Percentiles rank a stretch among this genome's conserved stretches.
Evolutionary conservation across 2,329 filamentous ascomycete species (phyloP).

Genomic region (Penicillium sp.): DNA sequence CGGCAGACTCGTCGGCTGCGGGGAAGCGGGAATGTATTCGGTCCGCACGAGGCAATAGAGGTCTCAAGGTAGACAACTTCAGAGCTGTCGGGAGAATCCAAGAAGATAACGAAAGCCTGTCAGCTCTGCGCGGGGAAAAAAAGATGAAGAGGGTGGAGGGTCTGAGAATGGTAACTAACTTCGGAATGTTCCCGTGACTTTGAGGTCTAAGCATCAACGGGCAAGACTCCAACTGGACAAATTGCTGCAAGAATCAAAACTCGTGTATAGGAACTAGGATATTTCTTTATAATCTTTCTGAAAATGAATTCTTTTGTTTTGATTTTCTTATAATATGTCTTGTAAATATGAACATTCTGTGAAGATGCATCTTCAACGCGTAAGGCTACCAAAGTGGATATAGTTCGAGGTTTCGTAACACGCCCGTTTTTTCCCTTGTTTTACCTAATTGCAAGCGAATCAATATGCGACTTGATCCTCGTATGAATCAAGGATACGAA

Average conservation of each 20-base stretch:
- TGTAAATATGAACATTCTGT: not conserved
- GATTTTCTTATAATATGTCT: not conserved
- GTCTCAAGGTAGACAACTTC: not conserved
- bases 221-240: slow-evolving; percentile 19
- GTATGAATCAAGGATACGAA: not conserved
- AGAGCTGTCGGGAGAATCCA: not conserved
- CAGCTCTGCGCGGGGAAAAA: slow-evolving; percentile 5
- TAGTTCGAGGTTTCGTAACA: slow-evolving; percentile 15
- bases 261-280: not conserved
- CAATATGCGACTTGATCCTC: slow-evolving; percentile 1
- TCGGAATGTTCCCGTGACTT: slow-evolving; percentile 29
- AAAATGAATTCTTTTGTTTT: not conserved
- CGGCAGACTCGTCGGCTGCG: slow-evolving; percentile 18
- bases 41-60: not conserved
- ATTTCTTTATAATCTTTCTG: not conserved
- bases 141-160: not conserved
- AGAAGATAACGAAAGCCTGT: not conserved
- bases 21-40: slow-evolving; percentile 16
- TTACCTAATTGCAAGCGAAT: slow-evolving; percentile 16
- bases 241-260: slow-evolving; percentile 12
- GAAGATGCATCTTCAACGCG: not conserved
- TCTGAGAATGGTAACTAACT: slow-evolving; percentile 7
- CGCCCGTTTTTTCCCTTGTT: slow-evolving; percentile 10
- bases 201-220: slow-evolving; percentile 18
- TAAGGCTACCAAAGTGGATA: slow-evolving; percentile 7